These are phyloP conservation scores for Phialemonium atrogriseum DNA, from an alignment of 2,329 filamentous ascomycete species.

Conservation along the genomic window DNA sequence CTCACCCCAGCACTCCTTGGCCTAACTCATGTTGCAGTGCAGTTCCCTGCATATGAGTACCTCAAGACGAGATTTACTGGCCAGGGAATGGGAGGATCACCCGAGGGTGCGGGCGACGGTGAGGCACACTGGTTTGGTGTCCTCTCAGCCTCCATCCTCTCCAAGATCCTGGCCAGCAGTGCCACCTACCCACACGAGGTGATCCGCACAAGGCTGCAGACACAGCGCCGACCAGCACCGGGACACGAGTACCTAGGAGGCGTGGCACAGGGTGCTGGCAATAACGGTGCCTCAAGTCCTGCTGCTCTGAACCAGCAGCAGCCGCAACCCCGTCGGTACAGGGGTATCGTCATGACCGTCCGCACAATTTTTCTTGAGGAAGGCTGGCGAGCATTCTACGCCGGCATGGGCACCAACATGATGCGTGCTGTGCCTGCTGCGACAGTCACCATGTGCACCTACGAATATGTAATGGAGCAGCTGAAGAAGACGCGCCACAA, in stretches of 20 bases:
- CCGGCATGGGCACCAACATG: slow-evolving; percentile 95
- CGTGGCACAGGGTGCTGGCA: slow-evolving; percentile 27
- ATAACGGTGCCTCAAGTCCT: slow-evolving; percentile 12
- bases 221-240: slow-evolving; percentile 67
- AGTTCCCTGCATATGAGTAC: slow-evolving; percentile 93
- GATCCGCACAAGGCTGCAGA: slow-evolving; percentile 85
- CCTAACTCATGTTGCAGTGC: slow-evolving; percentile 89
- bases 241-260: slow-evolving; percentile 44
- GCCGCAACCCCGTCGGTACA: slow-evolving; percentile 53
- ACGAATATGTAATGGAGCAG: slow-evolving; percentile 64
- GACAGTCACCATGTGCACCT: slow-evolving; percentile 95
- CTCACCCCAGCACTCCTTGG: slow-evolving; percentile 87
- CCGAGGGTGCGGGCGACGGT: slow-evolving; percentile 39
- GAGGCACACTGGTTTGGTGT: slow-evolving; percentile 76
- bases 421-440: slow-evolving; percentile 91
- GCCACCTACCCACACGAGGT: slow-evolving; percentile 98
- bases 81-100: slow-evolving; percentile 70
- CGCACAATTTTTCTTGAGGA: slow-evolving; percentile 82
- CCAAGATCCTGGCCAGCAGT: slow-evolving; percentile 89
- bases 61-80: slow-evolving; percentile 89
- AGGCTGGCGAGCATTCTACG: slow-evolving; percentile 94
- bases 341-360: slow-evolving; percentile 73
- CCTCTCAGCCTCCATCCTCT: slow-evolving; percentile 79
- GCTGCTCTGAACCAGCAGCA: too few relatives aligned
- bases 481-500: slow-evolving; percentile 35